Evolutionary conservation across 805 yeast species (phyloP).

Genomic region (Metschnikowia amazonensis): DNA sequence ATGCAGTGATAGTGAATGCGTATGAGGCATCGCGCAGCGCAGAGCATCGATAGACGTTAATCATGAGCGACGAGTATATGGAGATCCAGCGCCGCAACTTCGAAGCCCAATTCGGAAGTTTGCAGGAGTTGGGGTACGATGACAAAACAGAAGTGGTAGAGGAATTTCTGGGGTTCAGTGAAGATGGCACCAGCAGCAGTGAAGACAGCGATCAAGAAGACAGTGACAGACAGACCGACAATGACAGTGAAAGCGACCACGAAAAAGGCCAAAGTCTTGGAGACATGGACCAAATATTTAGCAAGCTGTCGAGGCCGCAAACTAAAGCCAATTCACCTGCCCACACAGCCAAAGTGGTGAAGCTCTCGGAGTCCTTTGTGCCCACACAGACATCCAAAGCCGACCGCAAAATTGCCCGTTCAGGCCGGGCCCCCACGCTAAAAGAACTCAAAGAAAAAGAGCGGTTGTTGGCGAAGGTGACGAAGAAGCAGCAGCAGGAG

Average conservation of each 20-base stretch:
- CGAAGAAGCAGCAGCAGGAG: constrained; percentile 33
- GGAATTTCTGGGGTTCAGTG: constrained; percentile 12
- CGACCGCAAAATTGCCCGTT: constrained; percentile 50
- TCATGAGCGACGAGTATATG: constrained; percentile 34
- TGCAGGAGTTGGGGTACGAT: constrained; percentile 51
- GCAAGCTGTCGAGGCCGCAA: constrained; percentile 1
- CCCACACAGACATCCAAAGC: constrained; percentile 32
- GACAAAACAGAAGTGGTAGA: constrained; percentile 25
- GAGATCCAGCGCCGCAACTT: constrained; percentile 56
- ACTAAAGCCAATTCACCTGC: background rate
- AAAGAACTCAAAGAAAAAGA: constrained; percentile 27
- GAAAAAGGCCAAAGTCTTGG: background rate
- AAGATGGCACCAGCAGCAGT: background rate
- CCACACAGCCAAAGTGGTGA: constrained; percentile 45
- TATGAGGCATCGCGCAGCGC: constrained; percentile 4
- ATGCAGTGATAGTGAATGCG: background rate
- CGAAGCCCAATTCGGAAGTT: constrained; percentile 60
- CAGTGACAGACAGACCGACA: background rate
- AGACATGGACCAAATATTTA: background rate
- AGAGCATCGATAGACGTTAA: background rate
- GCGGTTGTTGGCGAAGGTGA: constrained; percentile 23
- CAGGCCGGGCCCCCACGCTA: constrained; percentile 59
- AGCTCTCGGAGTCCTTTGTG: constrained; percentile 36
- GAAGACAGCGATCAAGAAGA: constrained; percentile 5
- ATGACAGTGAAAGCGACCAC: background rate